Evolutionary conservation across 2,329 filamentous ascomycete species (phyloP), one percentile per base, ranked within the genome.

Genomic region (Monascus ruber): DNA sequence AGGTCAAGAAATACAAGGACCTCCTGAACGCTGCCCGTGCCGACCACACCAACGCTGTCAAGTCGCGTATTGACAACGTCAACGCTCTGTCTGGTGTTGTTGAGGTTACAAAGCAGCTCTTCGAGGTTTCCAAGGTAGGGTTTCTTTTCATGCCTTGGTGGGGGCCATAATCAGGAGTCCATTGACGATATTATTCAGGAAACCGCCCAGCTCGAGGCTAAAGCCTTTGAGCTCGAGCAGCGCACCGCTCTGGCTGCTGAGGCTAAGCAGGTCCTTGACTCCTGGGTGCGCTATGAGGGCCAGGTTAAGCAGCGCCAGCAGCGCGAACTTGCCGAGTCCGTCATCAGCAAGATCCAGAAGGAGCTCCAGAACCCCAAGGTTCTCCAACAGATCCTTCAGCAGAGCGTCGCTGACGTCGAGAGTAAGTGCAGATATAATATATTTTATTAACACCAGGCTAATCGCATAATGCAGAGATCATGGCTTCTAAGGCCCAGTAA

Each of bases 291-390:
- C 65, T 98, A 98, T 70, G 91, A 98, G 75, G 74, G 84, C 57
- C 91, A 96, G 76, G 88, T 98, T 62, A 98, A 96, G 84, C 83
- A 89, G 74, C 83, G 91, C 66, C 87, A 98, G 76, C 91, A 98
- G 78, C 82, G 77, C 70, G 91, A 98, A 77, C 79, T 98, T 51
- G 86, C 91, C 49, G 81, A 94, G 63, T 79, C 72, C 66, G 75
- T 98, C 68, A 96, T 98, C 60, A 79, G 83, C 74, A 98, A 95
- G 80, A 91, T 96, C 63, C 82, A 85, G 70, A 96, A 96, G 80
- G 89, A 96, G 77, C 80, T 98, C 43, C 85, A 95, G 77, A 95
- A 84, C 77, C 91, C 93, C 66, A 96, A 88, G 79, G 77, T 82
- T 52, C 81, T 98, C 57, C 86, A 95, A 76, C 87, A 95, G 74